Evolutionary conservation across 1,139 yeast species (phyloP).

Genomic region (Saccharomyces hybrid): DNA sequence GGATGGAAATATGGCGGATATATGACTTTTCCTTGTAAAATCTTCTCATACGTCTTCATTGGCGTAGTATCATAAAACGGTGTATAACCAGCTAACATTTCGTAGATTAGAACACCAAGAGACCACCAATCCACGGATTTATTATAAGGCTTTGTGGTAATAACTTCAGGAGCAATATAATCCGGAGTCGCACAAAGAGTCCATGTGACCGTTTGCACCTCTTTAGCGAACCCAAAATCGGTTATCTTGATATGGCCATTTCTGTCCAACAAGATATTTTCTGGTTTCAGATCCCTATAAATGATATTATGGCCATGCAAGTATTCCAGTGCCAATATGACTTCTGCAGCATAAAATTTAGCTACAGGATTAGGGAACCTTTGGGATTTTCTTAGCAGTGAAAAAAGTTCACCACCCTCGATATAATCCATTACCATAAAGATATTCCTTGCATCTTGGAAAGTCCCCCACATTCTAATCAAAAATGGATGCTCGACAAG

Average conservation of each 20-base stretch:
- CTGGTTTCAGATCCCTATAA: conserved; percentile 93
- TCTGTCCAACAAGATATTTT: conserved; percentile 82
- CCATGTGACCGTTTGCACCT: conserved; percentile 89
- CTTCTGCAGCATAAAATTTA: conserved; percentile 95
- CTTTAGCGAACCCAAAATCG: conserved; percentile 96
- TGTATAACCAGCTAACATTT: conserved; percentile 96
- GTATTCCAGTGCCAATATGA: conserved; percentile 83
- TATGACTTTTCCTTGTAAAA: conserved; percentile 75
- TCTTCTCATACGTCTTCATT: conserved; percentile 94
- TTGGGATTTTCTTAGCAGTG: conserved; percentile 81
- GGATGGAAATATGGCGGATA: conserved; percentile 88
- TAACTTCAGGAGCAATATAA: conserved; percentile 96
- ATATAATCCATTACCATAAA: conserved; percentile 98
- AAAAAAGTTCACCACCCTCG: conserved; percentile 94
- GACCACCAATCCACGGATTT: conserved; percentile 99
- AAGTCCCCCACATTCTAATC: conserved; percentile 98
- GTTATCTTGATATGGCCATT: conserved; percentile 94
- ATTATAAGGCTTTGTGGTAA: conserved; percentile 92
- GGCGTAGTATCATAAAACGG: conserved; percentile 96
- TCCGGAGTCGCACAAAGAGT: conserved; percentile 97
- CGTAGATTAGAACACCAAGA: conserved; percentile 84
- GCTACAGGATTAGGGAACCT: conserved; percentile 96
- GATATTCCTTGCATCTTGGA: conserved; percentile 79
- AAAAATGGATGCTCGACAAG: conserved; percentile 91
- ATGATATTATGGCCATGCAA: conserved; percentile 86